A percentile compares a stretch with the other conserved stretches of the same genome.
phyloP scores from a whole-genome alignment of 2,329 filamentous ascomycete genomes.

The Bipolaris gigantea region DNA sequence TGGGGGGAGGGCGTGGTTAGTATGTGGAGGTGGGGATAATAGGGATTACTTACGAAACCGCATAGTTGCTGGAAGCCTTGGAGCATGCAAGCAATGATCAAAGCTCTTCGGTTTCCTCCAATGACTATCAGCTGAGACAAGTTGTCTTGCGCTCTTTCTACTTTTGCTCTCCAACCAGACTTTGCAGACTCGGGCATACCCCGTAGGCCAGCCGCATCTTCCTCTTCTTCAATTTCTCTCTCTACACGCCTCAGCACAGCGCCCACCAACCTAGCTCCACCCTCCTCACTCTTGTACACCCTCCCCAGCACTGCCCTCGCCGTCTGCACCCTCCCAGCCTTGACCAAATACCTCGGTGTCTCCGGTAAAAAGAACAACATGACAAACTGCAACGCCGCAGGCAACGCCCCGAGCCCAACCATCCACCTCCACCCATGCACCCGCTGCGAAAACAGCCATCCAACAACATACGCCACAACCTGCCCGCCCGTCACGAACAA shows the following conservation, averaged over 20 bases:
- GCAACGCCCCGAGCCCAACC: conserved; percentile 80
- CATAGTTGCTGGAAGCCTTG: conserved; percentile 88
- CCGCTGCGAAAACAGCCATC: conserved; percentile 69
- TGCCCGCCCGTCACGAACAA: conserved; percentile 87
- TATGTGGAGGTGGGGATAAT: neutral
- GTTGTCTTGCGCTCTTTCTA: conserved; percentile 58
- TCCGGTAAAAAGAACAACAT: conserved; percentile 78
- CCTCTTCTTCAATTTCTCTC: conserved; percentile 71
- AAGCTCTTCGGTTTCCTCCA: conserved; percentile 67
- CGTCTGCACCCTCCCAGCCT: conserved; percentile 60
- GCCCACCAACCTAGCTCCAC: conserved; percentile 54
- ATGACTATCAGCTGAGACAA: conserved; percentile 51
- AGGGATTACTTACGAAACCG: conserved; percentile 48
- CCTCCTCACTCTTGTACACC: conserved; percentile 57
- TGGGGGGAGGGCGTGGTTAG: conserved; percentile 13
- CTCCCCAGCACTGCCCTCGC: conserved; percentile 67
- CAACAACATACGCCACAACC: conserved; percentile 82
- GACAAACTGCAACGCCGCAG: conserved; percentile 70
- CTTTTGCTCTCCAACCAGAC: conserved; percentile 34
- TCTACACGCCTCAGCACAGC: conserved; percentile 70
- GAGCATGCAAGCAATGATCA: conserved; percentile 82
- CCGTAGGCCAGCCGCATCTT: conserved; percentile 51
- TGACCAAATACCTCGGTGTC: conserved; percentile 84
- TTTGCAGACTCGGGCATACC: conserved; percentile 38
- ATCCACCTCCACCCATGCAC: conserved; percentile 80